Evolutionary conservation across 495 filamentous ascomycete species (phyloP), one percentile per base, ranked within the genome.

Genomic region (Daldinia concentrica): DNA sequence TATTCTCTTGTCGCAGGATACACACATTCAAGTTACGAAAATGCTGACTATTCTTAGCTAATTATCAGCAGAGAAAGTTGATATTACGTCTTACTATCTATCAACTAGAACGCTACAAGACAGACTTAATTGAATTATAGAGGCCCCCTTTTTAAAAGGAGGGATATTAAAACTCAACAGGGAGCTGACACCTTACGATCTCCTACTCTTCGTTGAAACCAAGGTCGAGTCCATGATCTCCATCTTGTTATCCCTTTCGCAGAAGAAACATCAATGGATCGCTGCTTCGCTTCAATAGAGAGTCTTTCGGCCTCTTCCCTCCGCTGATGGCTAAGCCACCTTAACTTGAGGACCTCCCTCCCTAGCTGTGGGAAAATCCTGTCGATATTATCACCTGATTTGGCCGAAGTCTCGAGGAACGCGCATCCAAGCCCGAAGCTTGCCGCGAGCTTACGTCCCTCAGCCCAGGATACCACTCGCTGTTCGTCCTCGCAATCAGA

Each of bases 351-450:
- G 12, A 79, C 64, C 43, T 82, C 78, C 32, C 58, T 67, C 6
- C 74, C 80, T 0, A 83, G 24, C 29, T 62, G 52, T 6, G 68
- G 57, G 45, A 83, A 83, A 12, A 82, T 30, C 14, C 50, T 37
- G 19, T 75, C 71, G 26, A 82, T 71, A 36, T 80, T 79, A 24
- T 78, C 76, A 19, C 82, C 82, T 6, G 77, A 80, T 51, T 72
- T 77, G 12, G 79, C 79, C 29, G 79, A 82, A 8, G 79, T 78
- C 63, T 83, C 80, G 27, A 80, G 39, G 57, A 82, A 82, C 11
- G 55, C 32, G 57, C 71, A 75, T 0, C 64, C 64, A 4, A 68
- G 39, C 43, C 45, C 63, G 61, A 79, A 58, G 50, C 56, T 69
- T 8, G 52, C 48, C 0, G 79, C 77, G 0, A 77, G 62, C 15